Evolutionary conservation across 75 land plant species (phyloP).

Genomic region (Isoetes taiwanensis): DNA sequence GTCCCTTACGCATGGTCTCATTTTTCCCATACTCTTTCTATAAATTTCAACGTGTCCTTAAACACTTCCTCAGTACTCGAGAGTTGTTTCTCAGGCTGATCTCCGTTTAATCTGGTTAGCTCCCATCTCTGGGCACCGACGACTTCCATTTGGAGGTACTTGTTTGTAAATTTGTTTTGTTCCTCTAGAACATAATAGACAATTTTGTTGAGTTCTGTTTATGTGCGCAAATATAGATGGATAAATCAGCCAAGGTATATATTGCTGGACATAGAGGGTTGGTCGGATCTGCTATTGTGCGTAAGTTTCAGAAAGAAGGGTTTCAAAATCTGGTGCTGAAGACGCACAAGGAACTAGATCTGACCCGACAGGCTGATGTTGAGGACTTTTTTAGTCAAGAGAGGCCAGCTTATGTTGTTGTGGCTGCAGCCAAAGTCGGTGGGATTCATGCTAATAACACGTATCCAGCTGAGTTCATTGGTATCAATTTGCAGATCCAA

Average conservation of each 20-base stretch:
- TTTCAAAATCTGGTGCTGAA: slow-evolving; percentile 57
- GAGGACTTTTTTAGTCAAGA: slow-evolving; percentile 65
- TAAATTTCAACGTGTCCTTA: too few species aligned
- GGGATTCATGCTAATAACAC: slow-evolving; percentile 97
- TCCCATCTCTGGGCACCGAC: too few species aligned
- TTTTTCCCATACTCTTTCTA: too few species aligned
- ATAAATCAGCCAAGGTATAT: slow-evolving; percentile 62
- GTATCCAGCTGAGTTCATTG: slow-evolving; percentile 91
- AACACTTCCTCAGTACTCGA: too few species aligned
- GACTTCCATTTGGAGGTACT: too few species aligned
- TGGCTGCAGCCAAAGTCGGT: slow-evolving; percentile 95
- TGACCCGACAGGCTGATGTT: slow-evolving; percentile 72
- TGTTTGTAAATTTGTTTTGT: too few species aligned
- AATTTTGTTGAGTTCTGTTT: background rate
- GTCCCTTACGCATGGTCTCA: too few species aligned
- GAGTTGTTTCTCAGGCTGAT: too few species aligned
- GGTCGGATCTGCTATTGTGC: slow-evolving; percentile 81
- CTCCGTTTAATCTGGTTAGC: too few species aligned
- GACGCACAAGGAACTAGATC: slow-evolving; percentile 78
- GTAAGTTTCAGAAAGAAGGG: slow-evolving; percentile 46
- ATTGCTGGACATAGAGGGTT: slow-evolving; percentile 94
- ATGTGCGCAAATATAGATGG: slow-evolving; percentile 4
- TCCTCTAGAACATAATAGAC: too few species aligned
- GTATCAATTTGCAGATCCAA: slow-evolving; percentile 84
- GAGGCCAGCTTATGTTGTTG: slow-evolving; percentile 61